Conservation (phyloP, 176 grass and related monocot species). For the Microstegium vimineum region DNA sequence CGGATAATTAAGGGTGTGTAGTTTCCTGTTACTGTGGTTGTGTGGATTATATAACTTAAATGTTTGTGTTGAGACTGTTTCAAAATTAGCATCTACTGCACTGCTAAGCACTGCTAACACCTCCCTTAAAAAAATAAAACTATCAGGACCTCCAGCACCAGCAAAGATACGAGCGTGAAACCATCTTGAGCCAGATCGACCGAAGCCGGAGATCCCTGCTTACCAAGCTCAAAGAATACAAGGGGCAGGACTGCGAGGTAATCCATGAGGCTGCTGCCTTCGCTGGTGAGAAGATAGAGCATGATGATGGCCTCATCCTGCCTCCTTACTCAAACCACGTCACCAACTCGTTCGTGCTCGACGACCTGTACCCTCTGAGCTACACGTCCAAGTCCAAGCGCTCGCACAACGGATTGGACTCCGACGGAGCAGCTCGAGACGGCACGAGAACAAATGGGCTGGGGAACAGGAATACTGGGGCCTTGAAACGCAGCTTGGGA, state of each 20-base stretch:
- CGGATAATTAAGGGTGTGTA: neutral
- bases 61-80: neutral
- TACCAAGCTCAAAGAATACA: conserved; percentile 73
- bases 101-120: neutral
- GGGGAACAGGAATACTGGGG: conserved; percentile 13
- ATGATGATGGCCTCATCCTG: conserved; percentile 60
- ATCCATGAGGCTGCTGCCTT: conserved; percentile 73
- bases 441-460: neutral
- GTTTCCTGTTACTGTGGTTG: neutral
- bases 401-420: conserved; percentile 1
- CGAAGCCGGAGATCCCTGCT: conserved; percentile 57
- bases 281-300: conserved; percentile 73
- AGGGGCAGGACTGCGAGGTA: conserved; percentile 66
- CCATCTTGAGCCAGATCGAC: conserved; percentile 66
- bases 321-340: conserved; percentile 59
- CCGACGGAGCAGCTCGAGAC: neutral
- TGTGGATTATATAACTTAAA: neutral
- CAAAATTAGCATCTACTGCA: neutral
- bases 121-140: neutral
- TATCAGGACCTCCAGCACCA: conserved; percentile 76
- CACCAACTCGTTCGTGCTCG: conserved; percentile 50
- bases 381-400: conserved; percentile 31
- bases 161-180: conserved; percentile 76
- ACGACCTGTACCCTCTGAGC: conserved; percentile 48
- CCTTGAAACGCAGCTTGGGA: neutral